Percentiles rank a stretch among this genome's conserved stretches.
Evolutionary conservation across 1,284 basidiomycete genomes (phyloP).

Genomic region (Cutaneotrichosporon cutaneum): DNA sequence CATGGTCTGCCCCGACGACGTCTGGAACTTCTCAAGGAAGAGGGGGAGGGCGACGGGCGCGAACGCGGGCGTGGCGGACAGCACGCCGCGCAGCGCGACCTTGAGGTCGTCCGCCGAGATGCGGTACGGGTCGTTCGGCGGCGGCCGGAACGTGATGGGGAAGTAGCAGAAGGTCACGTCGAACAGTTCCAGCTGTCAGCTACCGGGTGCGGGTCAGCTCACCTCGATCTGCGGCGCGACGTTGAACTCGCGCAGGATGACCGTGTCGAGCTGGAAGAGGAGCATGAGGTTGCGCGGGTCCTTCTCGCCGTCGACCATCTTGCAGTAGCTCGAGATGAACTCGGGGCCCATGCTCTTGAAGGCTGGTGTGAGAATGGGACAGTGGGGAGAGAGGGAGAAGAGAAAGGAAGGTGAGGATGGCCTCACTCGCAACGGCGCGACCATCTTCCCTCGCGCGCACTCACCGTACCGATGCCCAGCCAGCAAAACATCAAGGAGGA

Average conservation of each 20-base stretch:
- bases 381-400: background rate
- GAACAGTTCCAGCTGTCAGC: constrained; percentile 69
- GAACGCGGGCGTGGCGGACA: constrained; percentile 77
- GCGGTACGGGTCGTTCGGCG: constrained; percentile 90
- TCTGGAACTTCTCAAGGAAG: constrained; percentile 87
- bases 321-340: constrained; percentile 73
- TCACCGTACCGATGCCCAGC: constrained; percentile 69
- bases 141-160: constrained; percentile 94
- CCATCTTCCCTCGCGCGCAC: too few relatives aligned
- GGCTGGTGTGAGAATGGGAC: constrained; percentile 52
- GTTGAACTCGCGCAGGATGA: constrained; percentile 85
- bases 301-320: constrained; percentile 88
- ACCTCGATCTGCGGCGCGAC: constrained; percentile 73
- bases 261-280: constrained; percentile 81
- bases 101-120: constrained; percentile 88
- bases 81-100: constrained; percentile 63
- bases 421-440: background rate
- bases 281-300: constrained; percentile 92
- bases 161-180: constrained; percentile 98
- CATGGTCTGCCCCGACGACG: constrained; percentile 80
- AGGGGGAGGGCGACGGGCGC: constrained; percentile 81
- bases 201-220: background rate
- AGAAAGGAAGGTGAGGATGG: background rate
- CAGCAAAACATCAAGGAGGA: constrained; percentile 76
- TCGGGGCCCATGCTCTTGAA: constrained; percentile 69